Percentiles rank a stretch among this genome's conserved stretches.
These are phyloP conservation scores for Aspergillus ochraceoroseus DNA, from an alignment of 2,329 filamentous ascomycete genomes.

Conservation along the genomic window DNA sequence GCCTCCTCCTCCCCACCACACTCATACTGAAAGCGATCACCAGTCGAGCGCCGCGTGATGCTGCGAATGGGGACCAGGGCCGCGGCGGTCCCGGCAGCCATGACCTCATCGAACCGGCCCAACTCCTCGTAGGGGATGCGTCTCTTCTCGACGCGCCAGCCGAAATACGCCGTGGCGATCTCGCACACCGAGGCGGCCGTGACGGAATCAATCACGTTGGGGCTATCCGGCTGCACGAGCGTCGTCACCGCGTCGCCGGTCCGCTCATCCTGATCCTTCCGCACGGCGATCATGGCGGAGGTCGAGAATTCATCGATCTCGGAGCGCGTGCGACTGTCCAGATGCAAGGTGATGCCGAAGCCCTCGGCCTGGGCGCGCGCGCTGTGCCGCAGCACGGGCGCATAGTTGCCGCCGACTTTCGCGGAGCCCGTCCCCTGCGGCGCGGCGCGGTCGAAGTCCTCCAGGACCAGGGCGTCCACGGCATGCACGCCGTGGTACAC, in stretches of 20 bases:
- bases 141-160: conserved; percentile 78
- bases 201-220: conserved; percentile 80
- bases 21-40: conserved; percentile 54
- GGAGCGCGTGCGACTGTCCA: conserved; percentile 76
- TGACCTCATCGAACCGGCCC: conserved; percentile 65
- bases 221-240: conserved; percentile 80
- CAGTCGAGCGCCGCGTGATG: conserved; percentile 65
- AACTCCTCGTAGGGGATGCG: conserved; percentile 59
- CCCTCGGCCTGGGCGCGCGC: conserved; percentile 73
- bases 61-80: conserved; percentile 87
- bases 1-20: conserved; percentile 35
- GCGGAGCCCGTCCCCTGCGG: conserved; percentile 83
- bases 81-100: conserved; percentile 88
- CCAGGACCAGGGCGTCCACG: conserved; percentile 80
- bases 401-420: conserved; percentile 96
- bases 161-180: conserved; percentile 65
- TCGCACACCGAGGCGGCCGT: conserved; percentile 73
- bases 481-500: conserved; percentile 89
- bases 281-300: conserved; percentile 81
- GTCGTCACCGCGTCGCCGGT: conserved; percentile 49
- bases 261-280: conserved; percentile 50
- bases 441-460: conserved; percentile 91
- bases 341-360: conserved; percentile 89
- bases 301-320: conserved; percentile 97
- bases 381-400: conserved; percentile 81